Percentiles rank a stretch among this genome's conserved stretches.
Conservation (phyloP, 1,139 yeast species). For the Yamadazyma dendronema region DNA sequence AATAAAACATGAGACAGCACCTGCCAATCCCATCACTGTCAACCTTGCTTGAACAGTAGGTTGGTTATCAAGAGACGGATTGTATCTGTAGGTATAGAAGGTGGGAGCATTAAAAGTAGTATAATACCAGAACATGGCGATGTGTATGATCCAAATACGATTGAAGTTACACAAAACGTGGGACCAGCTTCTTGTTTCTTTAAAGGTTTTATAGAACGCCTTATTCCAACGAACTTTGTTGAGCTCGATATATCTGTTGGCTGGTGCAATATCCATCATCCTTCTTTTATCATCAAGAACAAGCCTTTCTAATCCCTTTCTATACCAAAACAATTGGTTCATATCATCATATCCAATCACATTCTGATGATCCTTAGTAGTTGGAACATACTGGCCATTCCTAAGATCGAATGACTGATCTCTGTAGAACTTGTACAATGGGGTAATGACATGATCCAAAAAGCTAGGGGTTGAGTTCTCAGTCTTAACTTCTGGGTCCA, state of each 20-base stretch:
- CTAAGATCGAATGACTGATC: slow-evolving; percentile 48
- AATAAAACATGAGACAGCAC: slow-evolving; percentile 45
- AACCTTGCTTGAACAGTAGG: slow-evolving; percentile 48
- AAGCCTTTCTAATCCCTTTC: slow-evolving; percentile 47
- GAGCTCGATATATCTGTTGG: slow-evolving; percentile 45
- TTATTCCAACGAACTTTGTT: slow-evolving; percentile 48
- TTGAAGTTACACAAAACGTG: slow-evolving; percentile 57
- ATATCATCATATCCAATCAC: slow-evolving; percentile 64
- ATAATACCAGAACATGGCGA: slow-evolving; percentile 59
- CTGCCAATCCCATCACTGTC: slow-evolving; percentile 52
- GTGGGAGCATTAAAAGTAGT: slow-evolving; percentile 54
- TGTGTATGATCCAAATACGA: slow-evolving; percentile 62
- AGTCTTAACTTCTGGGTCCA: slow-evolving; percentile 29
- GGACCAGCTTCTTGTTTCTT: slow-evolving; percentile 58
- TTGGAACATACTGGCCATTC: slow-evolving; percentile 37
- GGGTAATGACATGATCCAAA: slow-evolving; percentile 70
- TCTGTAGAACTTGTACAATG: slow-evolving; percentile 62
- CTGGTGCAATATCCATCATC: slow-evolving; percentile 42
- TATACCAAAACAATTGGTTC: slow-evolving; percentile 62
- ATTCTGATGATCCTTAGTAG: slow-evolving; percentile 52
- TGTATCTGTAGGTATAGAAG: slow-evolving; percentile 50
- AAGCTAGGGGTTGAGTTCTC: slow-evolving; percentile 31
- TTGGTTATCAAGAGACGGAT: slow-evolving; percentile 41
- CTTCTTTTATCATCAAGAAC: slow-evolving; percentile 32
- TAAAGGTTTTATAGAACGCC: slow-evolving; percentile 53